Evolutionary conservation across 371 early-diverging fungal genomes (phyloP).

Genomic region (Mucor circinelloides): DNA sequence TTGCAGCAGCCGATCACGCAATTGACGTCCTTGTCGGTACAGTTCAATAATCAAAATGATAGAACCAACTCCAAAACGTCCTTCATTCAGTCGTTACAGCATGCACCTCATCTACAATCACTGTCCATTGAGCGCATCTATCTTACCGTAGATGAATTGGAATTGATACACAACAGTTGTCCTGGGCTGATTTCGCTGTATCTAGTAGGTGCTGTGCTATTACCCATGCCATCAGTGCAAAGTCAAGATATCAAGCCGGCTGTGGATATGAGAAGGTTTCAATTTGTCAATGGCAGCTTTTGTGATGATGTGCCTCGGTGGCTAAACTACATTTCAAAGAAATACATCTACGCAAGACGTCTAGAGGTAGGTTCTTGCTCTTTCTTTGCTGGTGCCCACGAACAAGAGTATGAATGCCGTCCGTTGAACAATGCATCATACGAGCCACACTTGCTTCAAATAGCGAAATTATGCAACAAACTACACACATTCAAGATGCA

Average conservation of each 20-base stretch:
- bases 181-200: neutral
- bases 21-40: constrained; percentile 4
- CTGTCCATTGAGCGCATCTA: neutral
- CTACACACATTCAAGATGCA: neutral
- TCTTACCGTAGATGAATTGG: neutral
- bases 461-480: neutral
- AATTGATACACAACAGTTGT: neutral
- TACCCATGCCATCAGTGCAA: neutral
- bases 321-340: neutral
- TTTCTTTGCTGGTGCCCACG: neutral
- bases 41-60: constrained; percentile 14
- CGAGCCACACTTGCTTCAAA: neutral
- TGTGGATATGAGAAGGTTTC: neutral
- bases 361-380: neutral
- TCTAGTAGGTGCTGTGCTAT: neutral
- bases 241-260: neutral
- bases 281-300: neutral
- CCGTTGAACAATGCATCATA: neutral
- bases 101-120: constrained; percentile 1
- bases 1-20: neutral
- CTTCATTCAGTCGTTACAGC: neutral
- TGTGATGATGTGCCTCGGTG: neutral
- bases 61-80: constrained; percentile 2
- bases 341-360: neutral
- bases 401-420: too few relatives aligned